Base-by-base conservation (phyloP, 2,329 filamentous ascomycete genomes). In the Cercospora nicotianae region DNA sequence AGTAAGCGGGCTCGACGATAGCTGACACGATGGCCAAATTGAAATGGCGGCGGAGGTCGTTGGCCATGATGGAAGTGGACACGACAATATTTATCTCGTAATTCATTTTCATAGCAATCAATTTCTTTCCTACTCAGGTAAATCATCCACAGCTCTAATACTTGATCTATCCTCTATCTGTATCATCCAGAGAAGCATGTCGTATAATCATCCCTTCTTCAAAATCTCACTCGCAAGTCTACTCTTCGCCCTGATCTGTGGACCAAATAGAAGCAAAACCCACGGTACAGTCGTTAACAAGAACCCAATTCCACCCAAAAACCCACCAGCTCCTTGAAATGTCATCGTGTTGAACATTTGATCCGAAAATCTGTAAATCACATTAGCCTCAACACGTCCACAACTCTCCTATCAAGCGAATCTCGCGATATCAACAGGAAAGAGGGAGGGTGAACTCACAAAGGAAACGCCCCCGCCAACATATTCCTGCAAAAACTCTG, bases 401-500 rank as follows among this genome's bases (percentile, higher is more conserved):
- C n/a, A n/a, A n/a, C n/a, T n/a, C n/a, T n/a, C n/a, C n/a, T n/a
- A n/a, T n/a, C n/a, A n/a, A n/a, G n/a, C n/a, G n/a, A n/a, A n/a
- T n/a, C n/a, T n/a, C n/a, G n/a, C n/a, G n/a, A n/a, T n/a, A n/a
- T n/a, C n/a, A n/a, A 62, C 42, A 36, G 67, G 42, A 31, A 18
- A 26, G 23, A 26, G 4, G 26, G 5, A 28, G 26, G 26, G 5
- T 28, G n/a, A 64, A 53, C 62, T 64, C 4, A 64, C 0, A 97
- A 82, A 0, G 93, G 93, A 70, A 97, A 96, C 0, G 89, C 80
- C 1, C 93, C 94, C 8, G 90, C 93, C 0, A 97, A 81, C 1
- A 97, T 83, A 77, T 97, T 97, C 10, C 94, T 87, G 74, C 92
- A 94, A 77, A 92, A 96, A 16, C 88, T 91, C 81, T 97, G 93